These are phyloP conservation scores for Bipolaris gigantea DNA, from an alignment of 2,329 filamentous ascomycete genomes.

Conservation along the genomic window DNA sequence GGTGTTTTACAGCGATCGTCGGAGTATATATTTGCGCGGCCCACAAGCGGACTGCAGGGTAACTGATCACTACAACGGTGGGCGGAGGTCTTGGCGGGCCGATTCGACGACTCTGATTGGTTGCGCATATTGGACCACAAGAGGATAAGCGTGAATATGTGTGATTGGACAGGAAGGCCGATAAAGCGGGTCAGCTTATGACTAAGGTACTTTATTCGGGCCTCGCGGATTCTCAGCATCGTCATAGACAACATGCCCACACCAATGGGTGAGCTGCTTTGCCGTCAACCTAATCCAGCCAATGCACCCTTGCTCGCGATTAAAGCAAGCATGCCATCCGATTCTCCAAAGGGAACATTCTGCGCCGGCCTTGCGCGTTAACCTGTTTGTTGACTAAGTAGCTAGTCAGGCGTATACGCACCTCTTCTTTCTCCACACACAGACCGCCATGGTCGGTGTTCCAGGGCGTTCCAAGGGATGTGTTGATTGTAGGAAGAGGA, in stretches of 20 bases:
- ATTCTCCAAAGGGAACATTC: constrained; percentile 22
- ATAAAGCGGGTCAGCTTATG: background rate
- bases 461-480: constrained; percentile 41
- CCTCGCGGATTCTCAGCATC: background rate
- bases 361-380: constrained; percentile 15
- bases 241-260: constrained; percentile 10
- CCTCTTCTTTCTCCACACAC: background rate
- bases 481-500: constrained; percentile 43
- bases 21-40: no score
- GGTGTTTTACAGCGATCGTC: no score
- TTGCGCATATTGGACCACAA: constrained; percentile 12
- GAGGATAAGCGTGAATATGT: background rate
- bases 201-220: background rate
- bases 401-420: background rate
- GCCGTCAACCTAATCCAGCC: background rate
- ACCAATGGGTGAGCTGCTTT: constrained; percentile 1
- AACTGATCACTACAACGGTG: no score
- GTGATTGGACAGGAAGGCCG: background rate
- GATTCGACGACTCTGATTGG: background rate
- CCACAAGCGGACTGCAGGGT: no score
- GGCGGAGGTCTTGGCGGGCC: no score
- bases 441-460: constrained; percentile 26
- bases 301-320: background rate
- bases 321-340: constrained; percentile 2
- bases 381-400: background rate